Percentiles rank a stretch among this genome's conserved stretches.
phyloP scores from a whole-genome alignment of 1,284 basidiomycete genomes.

The Ustilago bromivora region DNA sequence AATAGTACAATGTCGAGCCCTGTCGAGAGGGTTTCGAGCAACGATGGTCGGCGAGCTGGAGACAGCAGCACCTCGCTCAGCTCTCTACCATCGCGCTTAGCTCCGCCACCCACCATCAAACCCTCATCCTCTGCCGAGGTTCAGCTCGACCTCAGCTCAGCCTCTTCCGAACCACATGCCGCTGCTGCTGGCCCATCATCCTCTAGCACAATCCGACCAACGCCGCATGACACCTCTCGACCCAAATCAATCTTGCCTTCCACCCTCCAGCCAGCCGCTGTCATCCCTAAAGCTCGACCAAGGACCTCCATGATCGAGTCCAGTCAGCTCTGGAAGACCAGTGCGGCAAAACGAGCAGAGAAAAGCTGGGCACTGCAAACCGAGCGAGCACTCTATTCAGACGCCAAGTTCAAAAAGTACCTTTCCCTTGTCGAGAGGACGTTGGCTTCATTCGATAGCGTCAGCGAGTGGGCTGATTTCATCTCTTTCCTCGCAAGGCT shows the following conservation, averaged over 20 bases:
- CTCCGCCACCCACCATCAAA: conserved; percentile 38
- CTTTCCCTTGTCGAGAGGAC: conserved; percentile 89
- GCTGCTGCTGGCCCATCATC: not conserved
- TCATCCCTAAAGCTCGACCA: conserved; percentile 33
- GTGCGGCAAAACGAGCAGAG: conserved; percentile 64
- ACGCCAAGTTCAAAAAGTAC: conserved; percentile 98
- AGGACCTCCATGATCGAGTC: conserved; percentile 46
- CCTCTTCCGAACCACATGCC: conserved; percentile 21
- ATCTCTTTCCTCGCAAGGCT: conserved; percentile 96
- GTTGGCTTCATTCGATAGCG: conserved; percentile 91
- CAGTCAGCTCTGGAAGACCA: conserved; percentile 60
- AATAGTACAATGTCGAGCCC: conserved; percentile 33
- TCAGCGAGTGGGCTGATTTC: conserved; percentile 99
- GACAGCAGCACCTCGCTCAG: conserved; percentile 50
- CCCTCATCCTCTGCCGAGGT: conserved; percentile 49
- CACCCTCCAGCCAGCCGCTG: conserved; percentile 15
- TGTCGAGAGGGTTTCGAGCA: conserved; percentile 26
- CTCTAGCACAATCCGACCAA: not conserved
- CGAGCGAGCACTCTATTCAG: conserved; percentile 70
- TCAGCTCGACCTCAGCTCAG: conserved; percentile 53
- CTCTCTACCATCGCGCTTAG: conserved; percentile 45
- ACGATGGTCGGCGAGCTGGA: conserved; percentile 15
- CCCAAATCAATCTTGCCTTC: conserved; percentile 20
- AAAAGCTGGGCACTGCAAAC: conserved; percentile 65
- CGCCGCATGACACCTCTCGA: not conserved